phyloP scores from a whole-genome alignment of 352 stramenopile species.

The Hyaloperonospora brassicae region DNA sequence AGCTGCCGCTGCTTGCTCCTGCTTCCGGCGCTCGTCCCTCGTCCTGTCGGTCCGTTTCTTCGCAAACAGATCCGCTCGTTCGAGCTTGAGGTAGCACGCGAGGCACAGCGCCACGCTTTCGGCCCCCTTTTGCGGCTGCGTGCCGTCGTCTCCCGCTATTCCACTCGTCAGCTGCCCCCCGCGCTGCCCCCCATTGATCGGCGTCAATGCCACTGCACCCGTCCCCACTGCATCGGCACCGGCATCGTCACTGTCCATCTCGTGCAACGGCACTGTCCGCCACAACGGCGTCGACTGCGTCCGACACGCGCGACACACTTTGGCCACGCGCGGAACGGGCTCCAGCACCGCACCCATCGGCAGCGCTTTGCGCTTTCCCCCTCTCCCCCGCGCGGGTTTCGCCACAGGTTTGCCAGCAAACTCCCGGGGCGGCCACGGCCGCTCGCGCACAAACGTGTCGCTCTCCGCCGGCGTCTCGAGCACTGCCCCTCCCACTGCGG shows the following conservation, averaged over 20 bases:
- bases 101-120: constrained; percentile 47
- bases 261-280: constrained; percentile 19
- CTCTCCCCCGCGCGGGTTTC: constrained; percentile 35
- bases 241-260: no score
- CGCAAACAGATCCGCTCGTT: constrained; percentile 56
- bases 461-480: no score
- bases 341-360: constrained; percentile 41
- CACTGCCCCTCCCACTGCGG: constrained; percentile 3
- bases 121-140: no score
- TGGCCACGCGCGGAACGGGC: constrained; percentile 27
- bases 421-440: constrained; percentile 64
- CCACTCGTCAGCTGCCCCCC: constrained; percentile 4
- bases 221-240: no score
- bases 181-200: constrained; percentile 7
- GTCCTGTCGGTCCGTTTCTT: constrained; percentile 42
- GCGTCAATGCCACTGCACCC: constrained; percentile 1
- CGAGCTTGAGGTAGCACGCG: constrained; percentile 60
- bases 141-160: constrained; percentile 16
- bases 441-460: constrained; percentile 44
- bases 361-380: constrained; percentile 56
- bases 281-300: constrained; percentile 63
- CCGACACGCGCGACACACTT: constrained; percentile 32
- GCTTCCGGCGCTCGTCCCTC: constrained; percentile 22
- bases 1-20: constrained; percentile 16
- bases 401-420: constrained; percentile 51